Evolutionary conservation across 805 yeast species (phyloP), one percentile per base, ranked within the genome.

Genomic region (Komagataella ulmi): DNA sequence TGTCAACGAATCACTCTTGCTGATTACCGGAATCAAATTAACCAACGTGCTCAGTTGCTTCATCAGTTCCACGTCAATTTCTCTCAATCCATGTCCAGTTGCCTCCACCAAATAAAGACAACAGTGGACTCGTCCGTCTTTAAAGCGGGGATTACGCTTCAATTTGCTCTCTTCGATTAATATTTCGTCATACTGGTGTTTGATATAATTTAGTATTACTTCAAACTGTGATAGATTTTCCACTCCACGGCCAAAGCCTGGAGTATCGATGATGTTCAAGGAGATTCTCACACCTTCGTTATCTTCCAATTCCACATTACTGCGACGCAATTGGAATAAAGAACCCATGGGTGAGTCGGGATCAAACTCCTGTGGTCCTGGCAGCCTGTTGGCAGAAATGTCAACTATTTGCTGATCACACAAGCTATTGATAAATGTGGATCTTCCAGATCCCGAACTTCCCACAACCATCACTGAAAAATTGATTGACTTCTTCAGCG

Each of bases 401-500:
- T 85, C 88, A 10, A 85, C 91, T 44, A 89, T 89, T 58, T 85
- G 81, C 57, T 89, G 93, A 54, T 86, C 96, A 69, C 97, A 89
- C 51, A 89, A 73, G 44, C 95, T 85, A 70, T 90, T 89, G 64
- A 90, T 87, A 60, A 89, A 84, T 4, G 96, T 89, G n/a, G 96
- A 85, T 64, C 96, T 78, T 17, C 97, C 97, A 48, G 81, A 71
- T 2, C 97, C 97, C 48, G 83, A 79, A 62, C 86, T 85, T 46
- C 97, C 97, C 52, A 88, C 83, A 44, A 87, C 82, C 91, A 89
- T 83, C 54, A 86, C 65, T 19, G 95, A 84, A 72, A 89, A 88
- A 61, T 86, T 87, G 70, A 87, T 80, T 40, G 89, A 85, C 67
- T 87, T 85, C 67, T 87, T 88, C 66, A 86, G 71, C 49, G 82